These are phyloP conservation scores for Malus domestica DNA, from an alignment of 306 rosid species.

Conservation along the genomic window DNA sequence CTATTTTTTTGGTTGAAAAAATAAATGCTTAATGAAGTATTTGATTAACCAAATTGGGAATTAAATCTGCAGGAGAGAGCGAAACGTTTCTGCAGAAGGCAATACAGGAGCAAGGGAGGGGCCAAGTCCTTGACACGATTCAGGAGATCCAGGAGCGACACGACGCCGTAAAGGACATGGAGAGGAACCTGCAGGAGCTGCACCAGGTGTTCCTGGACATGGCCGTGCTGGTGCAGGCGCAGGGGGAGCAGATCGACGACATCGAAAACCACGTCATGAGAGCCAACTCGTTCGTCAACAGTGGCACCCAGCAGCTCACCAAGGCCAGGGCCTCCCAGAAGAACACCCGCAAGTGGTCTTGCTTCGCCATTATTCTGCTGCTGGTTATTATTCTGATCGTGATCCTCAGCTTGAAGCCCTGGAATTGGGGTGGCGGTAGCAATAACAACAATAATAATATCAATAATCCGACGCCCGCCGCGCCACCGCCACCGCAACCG, in stretches of 20 bases:
- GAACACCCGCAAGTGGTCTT: constrained; percentile 54
- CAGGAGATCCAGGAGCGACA: constrained; percentile 87
- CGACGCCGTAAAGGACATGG: constrained; percentile 69
- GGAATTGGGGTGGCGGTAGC: constrained; percentile 18
- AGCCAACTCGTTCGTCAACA: constrained; percentile 57
- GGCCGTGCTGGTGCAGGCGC: constrained; percentile 74
- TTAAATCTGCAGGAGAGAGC: constrained; percentile 55
- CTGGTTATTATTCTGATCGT: constrained; percentile 42
- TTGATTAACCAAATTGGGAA: background rate
- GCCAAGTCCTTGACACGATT: constrained; percentile 60
- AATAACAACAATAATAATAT: background rate
- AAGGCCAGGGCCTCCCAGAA: constrained; percentile 52
- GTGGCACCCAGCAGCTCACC: constrained; percentile 48
- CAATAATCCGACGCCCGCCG: background rate
- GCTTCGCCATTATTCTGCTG: constrained; percentile 39
- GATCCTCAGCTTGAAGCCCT: constrained; percentile 42
- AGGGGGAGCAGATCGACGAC: constrained; percentile 77
- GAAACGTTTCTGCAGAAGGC: constrained; percentile 83
- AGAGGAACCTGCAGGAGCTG: constrained; percentile 69
- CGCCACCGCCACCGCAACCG: background rate
- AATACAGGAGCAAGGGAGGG: constrained; percentile 76
- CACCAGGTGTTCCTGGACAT: constrained; percentile 94
- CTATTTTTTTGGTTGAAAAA: too few species aligned
- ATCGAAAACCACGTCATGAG: constrained; percentile 69
- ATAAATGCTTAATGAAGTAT: background rate